Evolutionary conservation across 1,139 yeast species (phyloP).

Genomic region (Saccharomyces hybrid): DNA sequence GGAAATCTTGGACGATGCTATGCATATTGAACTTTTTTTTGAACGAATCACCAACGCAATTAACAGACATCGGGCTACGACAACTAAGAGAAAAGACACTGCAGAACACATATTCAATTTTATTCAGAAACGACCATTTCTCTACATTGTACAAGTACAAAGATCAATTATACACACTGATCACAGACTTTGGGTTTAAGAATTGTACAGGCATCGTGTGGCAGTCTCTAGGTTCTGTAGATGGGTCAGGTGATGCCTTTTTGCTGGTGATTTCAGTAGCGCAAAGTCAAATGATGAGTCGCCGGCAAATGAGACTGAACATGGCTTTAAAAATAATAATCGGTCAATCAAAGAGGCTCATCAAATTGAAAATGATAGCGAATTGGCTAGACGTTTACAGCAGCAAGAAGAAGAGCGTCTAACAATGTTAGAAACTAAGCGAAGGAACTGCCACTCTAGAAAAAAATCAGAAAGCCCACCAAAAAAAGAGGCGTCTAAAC

Average conservation of each 20-base stretch:
- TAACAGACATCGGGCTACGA: slow-evolving; percentile 56
- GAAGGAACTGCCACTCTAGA: slow-evolving; percentile 12
- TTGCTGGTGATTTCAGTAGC: slow-evolving; percentile 52
- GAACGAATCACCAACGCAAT: slow-evolving; percentile 53
- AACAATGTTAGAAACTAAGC: background rate
- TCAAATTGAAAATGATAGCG: slow-evolving; percentile 21
- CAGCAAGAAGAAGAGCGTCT: slow-evolving; percentile 26
- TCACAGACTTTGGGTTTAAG: slow-evolving; percentile 65
- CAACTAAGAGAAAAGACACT: slow-evolving; percentile 37
- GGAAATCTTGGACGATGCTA: slow-evolving; percentile 28
- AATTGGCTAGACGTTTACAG: slow-evolving; percentile 26
- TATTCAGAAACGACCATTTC: slow-evolving; percentile 83
- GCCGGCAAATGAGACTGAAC: slow-evolving; percentile 3
- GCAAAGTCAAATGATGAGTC: slow-evolving; percentile 9
- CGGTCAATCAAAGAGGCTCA: slow-evolving; percentile 3
- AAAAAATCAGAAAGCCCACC: slow-evolving; percentile 8
- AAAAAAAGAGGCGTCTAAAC: slow-evolving; percentile 4
- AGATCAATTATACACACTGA: slow-evolving; percentile 48
- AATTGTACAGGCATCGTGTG: slow-evolving; percentile 51
- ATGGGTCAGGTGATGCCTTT: slow-evolving; percentile 64
- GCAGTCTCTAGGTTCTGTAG: slow-evolving; percentile 62
- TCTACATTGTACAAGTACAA: slow-evolving; percentile 54
- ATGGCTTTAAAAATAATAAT: background rate
- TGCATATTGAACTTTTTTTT: slow-evolving; percentile 31
- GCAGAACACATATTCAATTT: slow-evolving; percentile 48